These are phyloP conservation scores for Sporothrix variecibatus DNA, from an alignment of 2,329 filamentous ascomycete species.

Conservation along the genomic window DNA sequence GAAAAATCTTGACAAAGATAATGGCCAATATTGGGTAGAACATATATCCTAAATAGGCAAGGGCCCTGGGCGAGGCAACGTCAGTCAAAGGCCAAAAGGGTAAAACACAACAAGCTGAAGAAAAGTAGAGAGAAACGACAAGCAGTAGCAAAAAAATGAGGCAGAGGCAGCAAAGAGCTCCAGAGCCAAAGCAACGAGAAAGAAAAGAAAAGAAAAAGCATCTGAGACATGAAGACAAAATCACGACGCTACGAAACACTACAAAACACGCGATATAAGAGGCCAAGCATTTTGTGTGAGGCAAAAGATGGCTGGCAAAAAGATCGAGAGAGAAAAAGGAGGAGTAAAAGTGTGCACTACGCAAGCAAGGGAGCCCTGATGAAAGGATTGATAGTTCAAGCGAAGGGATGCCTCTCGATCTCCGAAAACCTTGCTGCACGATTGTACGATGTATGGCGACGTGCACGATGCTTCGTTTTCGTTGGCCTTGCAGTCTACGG, in stretches of 20 bases:
- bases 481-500: neutral
- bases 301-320: neutral
- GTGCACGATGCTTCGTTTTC: neutral
- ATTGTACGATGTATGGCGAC: too few species aligned
- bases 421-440: neutral
- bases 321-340: neutral
- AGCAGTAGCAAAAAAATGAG: neutral
- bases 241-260: neutral
- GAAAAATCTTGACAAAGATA: neutral
- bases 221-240: constrained; percentile 2
- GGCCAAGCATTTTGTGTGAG: neutral
- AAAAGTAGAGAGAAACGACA: neutral
- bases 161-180: neutral
- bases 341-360: neutral
- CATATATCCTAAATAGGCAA: neutral
- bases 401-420: neutral
- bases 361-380: neutral
- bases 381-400: neutral
- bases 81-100: neutral
- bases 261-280: neutral
- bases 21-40: neutral
- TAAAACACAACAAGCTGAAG: neutral
- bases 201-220: neutral
- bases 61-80: neutral
- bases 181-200: neutral